Percentiles rank a stretch among this genome's conserved stretches.
Conservation (phyloP, 2,329 filamentous ascomycete genomes). For the Nothopassalora personata region DNA sequence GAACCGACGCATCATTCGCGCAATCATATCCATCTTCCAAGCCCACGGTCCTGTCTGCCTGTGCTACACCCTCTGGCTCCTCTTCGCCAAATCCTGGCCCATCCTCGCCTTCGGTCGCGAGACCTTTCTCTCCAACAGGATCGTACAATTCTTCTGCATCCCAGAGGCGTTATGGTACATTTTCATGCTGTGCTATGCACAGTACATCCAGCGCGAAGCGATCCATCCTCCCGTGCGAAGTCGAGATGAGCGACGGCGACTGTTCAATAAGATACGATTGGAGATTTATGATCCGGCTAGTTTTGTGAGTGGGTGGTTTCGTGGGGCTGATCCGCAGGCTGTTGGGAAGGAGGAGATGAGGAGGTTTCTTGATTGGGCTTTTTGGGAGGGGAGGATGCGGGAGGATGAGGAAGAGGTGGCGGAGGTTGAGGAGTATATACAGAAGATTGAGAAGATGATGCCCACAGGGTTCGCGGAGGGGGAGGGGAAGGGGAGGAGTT, state of each 20-base stretch:
- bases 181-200: slow-evolving; percentile 49
- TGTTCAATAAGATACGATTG: slow-evolving; percentile 54
- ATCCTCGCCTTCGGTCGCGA: slow-evolving; percentile 11
- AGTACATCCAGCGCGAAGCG: slow-evolving; percentile 49
- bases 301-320: slow-evolving; percentile 62
- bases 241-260: slow-evolving; percentile 45
- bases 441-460: slow-evolving; percentile 49
- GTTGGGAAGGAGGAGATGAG: slow-evolving; percentile 63
- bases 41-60: slow-evolving; percentile 20
- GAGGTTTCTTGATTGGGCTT: slow-evolving; percentile 64
- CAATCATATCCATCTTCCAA: slow-evolving; percentile 18
- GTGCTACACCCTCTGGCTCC: slow-evolving; percentile 19
- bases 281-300: slow-evolving; percentile 51
- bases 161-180: slow-evolving; percentile 54
- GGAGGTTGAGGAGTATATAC: slow-evolving; percentile 53
- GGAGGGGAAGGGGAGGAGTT: slow-evolving; percentile 49
- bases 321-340: slow-evolving; percentile 52
- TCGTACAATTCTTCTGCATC: slow-evolving; percentile 41
- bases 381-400: slow-evolving; percentile 56
- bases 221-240: slow-evolving; percentile 45
- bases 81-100: slow-evolving; percentile 8
- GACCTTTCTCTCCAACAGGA: slow-evolving; percentile 13
- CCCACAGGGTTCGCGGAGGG: slow-evolving; percentile 51
- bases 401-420: slow-evolving; percentile 54
- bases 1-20: slow-evolving; percentile 20